These are phyloP conservation scores for Biscogniauxia sp. DNA, from an alignment of 2,329 filamentous ascomycete species.

Conservation along the genomic window DNA sequence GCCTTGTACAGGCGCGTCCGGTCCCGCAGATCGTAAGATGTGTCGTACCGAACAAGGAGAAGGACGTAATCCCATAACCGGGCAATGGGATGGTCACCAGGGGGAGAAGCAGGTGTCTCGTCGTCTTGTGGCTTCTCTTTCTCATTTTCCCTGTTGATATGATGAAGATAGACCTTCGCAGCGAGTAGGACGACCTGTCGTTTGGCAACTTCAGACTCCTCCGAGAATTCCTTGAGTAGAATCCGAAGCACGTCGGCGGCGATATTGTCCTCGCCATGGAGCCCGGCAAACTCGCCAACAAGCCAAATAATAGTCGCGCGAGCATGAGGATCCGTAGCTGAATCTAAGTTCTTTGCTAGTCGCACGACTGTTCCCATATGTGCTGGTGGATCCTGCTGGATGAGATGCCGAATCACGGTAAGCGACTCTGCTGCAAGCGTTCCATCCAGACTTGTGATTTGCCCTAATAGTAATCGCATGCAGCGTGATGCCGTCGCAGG, in stretches of 20 bases:
- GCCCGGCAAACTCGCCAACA: conserved; percentile 86
- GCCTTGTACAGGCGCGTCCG: conserved; percentile 85
- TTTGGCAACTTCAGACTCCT: conserved; percentile 82
- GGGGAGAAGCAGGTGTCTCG: conserved; percentile 32
- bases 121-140: conserved; percentile 31
- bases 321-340: conserved; percentile 81
- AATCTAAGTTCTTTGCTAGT: conserved; percentile 87
- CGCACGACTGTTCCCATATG: conserved; percentile 85
- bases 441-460: conserved; percentile 85
- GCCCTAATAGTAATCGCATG: conserved; percentile 75
- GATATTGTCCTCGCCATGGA: conserved; percentile 80
- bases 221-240: conserved; percentile 77
- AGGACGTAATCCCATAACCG: conserved; percentile 83
- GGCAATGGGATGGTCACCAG: conserved; percentile 65
- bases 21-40: conserved; percentile 91
- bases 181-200: conserved; percentile 88
- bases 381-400: conserved; percentile 80
- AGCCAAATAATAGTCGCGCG: conserved; percentile 96
- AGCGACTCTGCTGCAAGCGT: conserved; percentile 88
- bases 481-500: conserved; percentile 71
- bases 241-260: conserved; percentile 90
- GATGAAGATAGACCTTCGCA: conserved; percentile 94
- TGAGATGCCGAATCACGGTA: conserved; percentile 92
- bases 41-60: conserved; percentile 85
- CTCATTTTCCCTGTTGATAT: conserved; percentile 65